Conservation (phyloP, 208 protist species). For the Tritrichomonas foetus region DNA sequence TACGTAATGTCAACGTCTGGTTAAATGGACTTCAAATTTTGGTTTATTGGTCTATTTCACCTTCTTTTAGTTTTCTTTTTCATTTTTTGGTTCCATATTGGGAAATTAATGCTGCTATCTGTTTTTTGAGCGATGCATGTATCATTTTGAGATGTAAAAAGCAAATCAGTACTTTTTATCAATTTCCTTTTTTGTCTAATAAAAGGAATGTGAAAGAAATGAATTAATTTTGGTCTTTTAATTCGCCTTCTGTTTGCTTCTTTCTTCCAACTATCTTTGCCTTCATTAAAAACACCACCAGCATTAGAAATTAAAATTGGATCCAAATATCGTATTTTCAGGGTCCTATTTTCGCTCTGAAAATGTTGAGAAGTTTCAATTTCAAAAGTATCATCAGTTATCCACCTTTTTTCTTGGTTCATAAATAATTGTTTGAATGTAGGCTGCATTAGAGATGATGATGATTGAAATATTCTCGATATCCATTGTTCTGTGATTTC, state of each 20-base stretch:
- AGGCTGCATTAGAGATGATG: not conserved
- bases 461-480: not conserved
- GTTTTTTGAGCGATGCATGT: too few relatives aligned
- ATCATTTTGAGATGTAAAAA: too few relatives aligned
- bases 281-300: not conserved
- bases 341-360: too few relatives aligned
- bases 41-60: too few relatives aligned
- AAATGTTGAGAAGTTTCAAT: not conserved
- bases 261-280: not conserved
- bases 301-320: not conserved
- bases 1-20: too few relatives aligned
- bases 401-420: not conserved
- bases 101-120: too few relatives aligned
- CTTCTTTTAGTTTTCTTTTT: too few relatives aligned
- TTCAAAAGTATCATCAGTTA: not conserved
- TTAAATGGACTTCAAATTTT: too few relatives aligned
- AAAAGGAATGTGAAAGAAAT: not conserved
- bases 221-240: not conserved
- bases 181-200: not conserved
- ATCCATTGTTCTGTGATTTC: not conserved
- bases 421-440: not conserved
- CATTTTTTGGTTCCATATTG: too few relatives aligned
- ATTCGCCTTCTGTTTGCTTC: not conserved
- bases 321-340: not conserved
- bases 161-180: not conserved